These are phyloP conservation scores for Pseudohalonectria lignicola DNA, from an alignment of 2,329 filamentous ascomycete genomes.

Conservation along the genomic window DNA sequence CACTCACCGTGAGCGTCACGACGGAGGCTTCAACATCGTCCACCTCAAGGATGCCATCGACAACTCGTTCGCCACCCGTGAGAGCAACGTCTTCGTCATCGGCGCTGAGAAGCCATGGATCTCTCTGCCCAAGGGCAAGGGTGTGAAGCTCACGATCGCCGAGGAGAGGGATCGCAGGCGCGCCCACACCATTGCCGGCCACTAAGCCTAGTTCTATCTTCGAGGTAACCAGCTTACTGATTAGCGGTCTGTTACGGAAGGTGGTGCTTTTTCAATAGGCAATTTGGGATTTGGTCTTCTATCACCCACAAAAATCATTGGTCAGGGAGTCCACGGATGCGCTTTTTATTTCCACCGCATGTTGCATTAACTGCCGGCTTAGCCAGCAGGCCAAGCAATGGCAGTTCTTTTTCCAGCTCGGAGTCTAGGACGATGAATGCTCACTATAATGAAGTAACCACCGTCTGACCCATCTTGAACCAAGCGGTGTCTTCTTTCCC, in stretches of 20 bases:
- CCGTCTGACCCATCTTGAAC: no score
- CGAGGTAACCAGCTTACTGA: no score
- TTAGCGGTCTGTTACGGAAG: no score
- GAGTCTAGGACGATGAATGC: slow-evolving; percentile 1
- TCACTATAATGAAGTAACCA: slow-evolving; percentile 3
- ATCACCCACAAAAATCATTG: background rate
- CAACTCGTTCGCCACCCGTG: slow-evolving; percentile 99
- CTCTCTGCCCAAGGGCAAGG: slow-evolving; percentile 99
- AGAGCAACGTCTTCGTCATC: slow-evolving; percentile 99
- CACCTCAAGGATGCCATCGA: slow-evolving; percentile 99
- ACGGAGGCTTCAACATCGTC: slow-evolving; percentile 99
- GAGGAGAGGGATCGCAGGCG: slow-evolving; percentile 98
- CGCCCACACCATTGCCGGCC: slow-evolving; percentile 42
- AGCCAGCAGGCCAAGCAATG: no score
- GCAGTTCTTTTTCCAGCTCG: no score
- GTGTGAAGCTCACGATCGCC: slow-evolving; percentile 98
- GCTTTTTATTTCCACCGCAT: slow-evolving; percentile 1
- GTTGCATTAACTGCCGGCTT: background rate
- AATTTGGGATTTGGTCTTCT: background rate
- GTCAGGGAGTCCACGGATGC: slow-evolving; percentile 3
- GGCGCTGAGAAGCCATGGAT: slow-evolving; percentile 98
- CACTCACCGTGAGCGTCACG: slow-evolving; percentile 99
- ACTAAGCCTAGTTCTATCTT: no score
- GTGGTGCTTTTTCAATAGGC: background rate
- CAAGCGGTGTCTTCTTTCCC: no score